A percentile compares a stretch with the other conserved stretches of the same genome.
These are phyloP conservation scores for Alisma plantagoaquatica DNA, from an alignment of 106 monocot genomes.

Conservation along the genomic window DNA sequence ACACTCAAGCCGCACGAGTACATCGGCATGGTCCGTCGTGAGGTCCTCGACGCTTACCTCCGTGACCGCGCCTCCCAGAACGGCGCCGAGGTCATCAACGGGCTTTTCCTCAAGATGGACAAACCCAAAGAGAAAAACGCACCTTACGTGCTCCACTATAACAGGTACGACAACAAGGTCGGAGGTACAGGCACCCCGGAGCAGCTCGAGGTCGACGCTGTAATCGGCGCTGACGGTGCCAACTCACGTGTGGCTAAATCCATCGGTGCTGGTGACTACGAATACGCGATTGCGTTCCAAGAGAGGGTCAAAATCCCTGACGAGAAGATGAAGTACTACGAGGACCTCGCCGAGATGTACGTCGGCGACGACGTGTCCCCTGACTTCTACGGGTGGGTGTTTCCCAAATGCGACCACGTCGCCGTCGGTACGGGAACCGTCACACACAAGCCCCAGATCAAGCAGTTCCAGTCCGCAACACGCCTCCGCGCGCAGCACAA, in stretches of 20 bases:
- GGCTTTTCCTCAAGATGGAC: constrained; percentile 19
- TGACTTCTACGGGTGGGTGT: constrained; percentile 97
- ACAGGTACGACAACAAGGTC: constrained; percentile 5
- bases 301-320: constrained; percentile 23
- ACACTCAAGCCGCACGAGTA: constrained; percentile 85
- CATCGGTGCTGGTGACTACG: constrained; percentile 88
- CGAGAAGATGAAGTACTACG: constrained; percentile 22
- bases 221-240: constrained; percentile 83
- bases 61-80: constrained; percentile 39
- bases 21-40: constrained; percentile 96
- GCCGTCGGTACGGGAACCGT: constrained; percentile 96
- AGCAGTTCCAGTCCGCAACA: constrained; percentile 88
- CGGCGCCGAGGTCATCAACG: constrained; percentile 63
- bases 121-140: neutral
- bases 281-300: constrained; percentile 39
- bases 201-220: constrained; percentile 20
- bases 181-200: neutral
- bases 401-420: constrained; percentile 97
- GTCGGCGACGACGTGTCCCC: constrained; percentile 92
- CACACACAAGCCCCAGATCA: constrained; percentile 89
- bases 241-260: constrained; percentile 86
- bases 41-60: constrained; percentile 82
- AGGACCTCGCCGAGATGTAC: constrained; percentile 58
- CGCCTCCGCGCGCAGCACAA: constrained; percentile 62
- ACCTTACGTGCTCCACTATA: constrained; percentile 20